Conservation (phyloP, 495 filamentous ascomycete genomes). For the Tetracladium marchalianum region DNA sequence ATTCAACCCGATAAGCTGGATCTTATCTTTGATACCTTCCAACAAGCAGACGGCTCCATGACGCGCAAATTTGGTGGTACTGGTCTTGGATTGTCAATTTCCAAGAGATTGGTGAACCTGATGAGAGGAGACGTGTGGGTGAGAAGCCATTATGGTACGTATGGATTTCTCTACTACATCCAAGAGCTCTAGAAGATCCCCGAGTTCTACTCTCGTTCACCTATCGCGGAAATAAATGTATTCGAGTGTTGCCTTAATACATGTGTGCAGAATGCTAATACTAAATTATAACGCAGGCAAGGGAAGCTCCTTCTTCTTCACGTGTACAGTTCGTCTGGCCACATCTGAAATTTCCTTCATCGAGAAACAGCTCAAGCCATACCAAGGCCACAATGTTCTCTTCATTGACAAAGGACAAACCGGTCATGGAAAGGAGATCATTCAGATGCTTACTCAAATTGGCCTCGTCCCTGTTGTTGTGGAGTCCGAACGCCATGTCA, state of each 20-base stretch:
- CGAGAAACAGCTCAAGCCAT: conserved; percentile 74
- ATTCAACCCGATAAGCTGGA: conserved; percentile 95
- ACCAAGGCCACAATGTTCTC: conserved; percentile 84
- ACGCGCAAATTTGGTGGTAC: conserved; percentile 96
- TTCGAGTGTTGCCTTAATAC: too few relatives aligned
- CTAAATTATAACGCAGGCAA: conserved; percentile 22
- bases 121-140: conserved; percentile 99
- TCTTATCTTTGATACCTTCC: conserved; percentile 98
- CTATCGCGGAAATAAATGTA: too few relatives aligned
- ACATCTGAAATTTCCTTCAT: conserved; percentile 74
- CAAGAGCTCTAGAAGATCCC: too few relatives aligned
- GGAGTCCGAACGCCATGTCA: conserved; percentile 47
- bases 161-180: too few relatives aligned
- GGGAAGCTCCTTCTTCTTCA: conserved; percentile 95
- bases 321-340: conserved; percentile 83
- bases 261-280: too few relatives aligned
- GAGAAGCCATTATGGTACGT: conserved; percentile 69
- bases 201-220: too few relatives aligned
- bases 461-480: conserved; percentile 77
- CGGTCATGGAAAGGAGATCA: conserved; percentile 65
- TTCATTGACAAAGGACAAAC: conserved; percentile 94
- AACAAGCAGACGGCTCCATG: conserved; percentile 96
- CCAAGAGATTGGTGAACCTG: conserved; percentile 85
- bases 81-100: conserved; percentile 92
- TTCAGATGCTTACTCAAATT: conserved; percentile 68